Evolutionary conservation across 176 grass and related monocot species (phyloP), one percentile per base, ranked within the genome.

Genomic region (Stipa capillata): DNA sequence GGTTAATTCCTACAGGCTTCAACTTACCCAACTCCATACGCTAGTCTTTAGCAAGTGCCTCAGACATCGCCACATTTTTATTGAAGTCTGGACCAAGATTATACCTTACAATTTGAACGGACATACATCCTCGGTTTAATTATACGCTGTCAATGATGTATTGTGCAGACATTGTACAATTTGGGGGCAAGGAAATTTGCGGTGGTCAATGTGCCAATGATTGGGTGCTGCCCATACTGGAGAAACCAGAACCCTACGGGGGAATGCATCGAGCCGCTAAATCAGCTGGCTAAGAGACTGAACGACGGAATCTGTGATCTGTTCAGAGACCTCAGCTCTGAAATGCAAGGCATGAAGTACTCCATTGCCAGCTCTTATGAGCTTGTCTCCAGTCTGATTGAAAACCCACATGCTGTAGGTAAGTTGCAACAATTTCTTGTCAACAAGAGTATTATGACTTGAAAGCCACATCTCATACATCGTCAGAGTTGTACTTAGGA

Each of bases 181-280:
- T 64, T 92, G 16, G 93, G 85, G 16, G 87, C 93, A 0, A 97
- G 93, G 65, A 92, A 90, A 68, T 93, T 97, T 9, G 79, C 41
- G 0, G 62, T 97, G 69, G 79, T 81, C 13, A 74, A 97, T 47
- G 78, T 90, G 71, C 56, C 90, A n/a, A 12, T 34, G 15, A 34
- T 92, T 13, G 87, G 87, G 18, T 97, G 93, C n/a, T 78, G 54
- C 37, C 93, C 90, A 2, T 58, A 45, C 28, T 53, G 72, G 60
- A 87, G 90, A 50, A 73, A 56, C 17, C 59, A 51, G 56, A 86
- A 55, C 49, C 65, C 70, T 4, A 86, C 75, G 0, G 83, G 90
- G 65, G 83, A 57, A 8, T 90, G 93, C 49, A 12, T 88, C 36
- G 59, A 93, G 4, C 41, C 47, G 2, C 33, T 97, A 56, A 97